A percentile compares a stretch with the other conserved stretches of the same genome.
Conservation (phyloP, 441 rosid genomes). For the Gossypium trilobum region DNA sequence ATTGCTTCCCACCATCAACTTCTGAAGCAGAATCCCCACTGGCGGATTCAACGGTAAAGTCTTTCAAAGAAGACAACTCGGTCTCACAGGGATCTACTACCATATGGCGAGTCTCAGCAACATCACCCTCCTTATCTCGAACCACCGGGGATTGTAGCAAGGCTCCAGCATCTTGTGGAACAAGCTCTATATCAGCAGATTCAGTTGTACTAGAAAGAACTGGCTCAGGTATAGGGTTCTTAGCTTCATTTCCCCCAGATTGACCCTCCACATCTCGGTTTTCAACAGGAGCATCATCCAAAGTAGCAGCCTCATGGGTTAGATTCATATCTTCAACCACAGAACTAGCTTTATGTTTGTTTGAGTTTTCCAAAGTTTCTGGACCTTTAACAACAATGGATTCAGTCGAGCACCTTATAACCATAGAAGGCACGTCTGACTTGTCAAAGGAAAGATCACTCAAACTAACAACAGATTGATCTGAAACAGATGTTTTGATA, state of each 20-base stretch:
- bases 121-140: conserved; percentile 17
- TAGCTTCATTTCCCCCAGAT: background rate
- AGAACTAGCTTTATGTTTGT: background rate
- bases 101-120: conserved; percentile 14
- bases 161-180: conserved; percentile 14
- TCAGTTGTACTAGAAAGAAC: conserved; percentile 14
- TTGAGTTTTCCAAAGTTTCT: background rate
- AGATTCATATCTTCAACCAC: background rate
- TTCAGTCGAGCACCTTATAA: background rate
- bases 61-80: conserved; percentile 10
- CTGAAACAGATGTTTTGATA: background rate
- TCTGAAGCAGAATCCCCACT: conserved; percentile 9
- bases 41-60: background rate
- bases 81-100: conserved; percentile 22
- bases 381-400: background rate
- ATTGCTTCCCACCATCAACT: conserved; percentile 18
- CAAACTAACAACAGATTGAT: background rate
- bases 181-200: conserved; percentile 14
- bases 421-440: background rate
- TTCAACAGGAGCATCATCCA: conserved; percentile 4
- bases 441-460: background rate
- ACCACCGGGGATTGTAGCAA: background rate
- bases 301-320: background rate
- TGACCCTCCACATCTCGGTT: conserved; percentile 8
- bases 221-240: conserved; percentile 14